Conservation (phyloP, 2,329 filamentous ascomycete genomes). For the Metarhizium brunneum region DNA sequence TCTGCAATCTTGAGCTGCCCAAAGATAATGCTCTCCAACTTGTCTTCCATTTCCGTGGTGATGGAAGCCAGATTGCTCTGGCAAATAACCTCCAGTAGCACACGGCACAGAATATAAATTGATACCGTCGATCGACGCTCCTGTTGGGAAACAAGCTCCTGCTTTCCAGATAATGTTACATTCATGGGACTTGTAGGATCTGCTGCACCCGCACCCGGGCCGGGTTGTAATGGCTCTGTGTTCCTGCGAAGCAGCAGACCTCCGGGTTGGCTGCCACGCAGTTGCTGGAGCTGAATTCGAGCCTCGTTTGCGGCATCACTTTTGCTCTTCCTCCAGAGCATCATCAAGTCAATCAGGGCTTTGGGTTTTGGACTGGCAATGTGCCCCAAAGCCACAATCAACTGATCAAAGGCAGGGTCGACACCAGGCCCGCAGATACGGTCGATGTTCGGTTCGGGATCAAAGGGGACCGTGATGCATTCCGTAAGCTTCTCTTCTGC, state of each 20-base stretch:
- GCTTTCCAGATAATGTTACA: slow-evolving; percentile 38
- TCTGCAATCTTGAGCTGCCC: slow-evolving; percentile 87
- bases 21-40: slow-evolving; percentile 92
- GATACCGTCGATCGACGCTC: slow-evolving; percentile 90
- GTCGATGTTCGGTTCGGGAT: slow-evolving; percentile 78
- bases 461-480: slow-evolving; percentile 70
- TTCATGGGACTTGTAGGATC: slow-evolving; percentile 25
- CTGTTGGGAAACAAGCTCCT: slow-evolving; percentile 67
- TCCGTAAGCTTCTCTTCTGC: slow-evolving; percentile 94
- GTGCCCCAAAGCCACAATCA: slow-evolving; percentile 86
- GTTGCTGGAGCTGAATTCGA: slow-evolving; percentile 46
- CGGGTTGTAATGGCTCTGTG: slow-evolving; percentile 57
- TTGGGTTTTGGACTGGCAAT: slow-evolving; percentile 93
- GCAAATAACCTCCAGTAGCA: slow-evolving; percentile 86
- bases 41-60: slow-evolving; percentile 85
- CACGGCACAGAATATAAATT: slow-evolving; percentile 90
- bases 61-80: slow-evolving; percentile 79
- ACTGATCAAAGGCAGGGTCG: slow-evolving; percentile 84
- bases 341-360: slow-evolving; percentile 90
- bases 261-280: slow-evolving; percentile 30
- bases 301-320: slow-evolving; percentile 77
- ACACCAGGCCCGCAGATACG: slow-evolving; percentile 82
- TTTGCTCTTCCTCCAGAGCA: slow-evolving; percentile 96
- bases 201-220: slow-evolving; percentile 12
- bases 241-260: slow-evolving; percentile 58